Evolutionary conservation across 306 rosid species (phyloP).

Genomic region (Acacia confusa): DNA sequence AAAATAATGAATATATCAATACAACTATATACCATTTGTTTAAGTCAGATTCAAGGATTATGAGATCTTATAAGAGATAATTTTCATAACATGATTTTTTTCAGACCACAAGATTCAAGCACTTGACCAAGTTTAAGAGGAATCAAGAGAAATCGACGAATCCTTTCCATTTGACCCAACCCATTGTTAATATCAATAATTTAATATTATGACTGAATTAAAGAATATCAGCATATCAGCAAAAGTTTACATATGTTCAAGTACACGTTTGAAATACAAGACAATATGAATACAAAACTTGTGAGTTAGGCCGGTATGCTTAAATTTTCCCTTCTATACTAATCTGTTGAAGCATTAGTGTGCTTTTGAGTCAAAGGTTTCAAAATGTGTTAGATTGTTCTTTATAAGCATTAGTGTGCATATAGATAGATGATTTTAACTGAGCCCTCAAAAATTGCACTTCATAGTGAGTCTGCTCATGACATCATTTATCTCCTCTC

Average conservation of each 20-base stretch:
- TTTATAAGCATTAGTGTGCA: too few relatives aligned
- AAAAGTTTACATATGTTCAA: background rate
- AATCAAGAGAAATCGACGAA: too few relatives aligned
- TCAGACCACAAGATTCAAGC: background rate
- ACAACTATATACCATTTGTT: too few relatives aligned
- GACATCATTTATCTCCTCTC: slow-evolving; percentile 35
- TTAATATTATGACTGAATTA: background rate
- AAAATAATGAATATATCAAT: background rate
- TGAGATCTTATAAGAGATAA: too few relatives aligned
- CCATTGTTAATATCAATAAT: too few relatives aligned
- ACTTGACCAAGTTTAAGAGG: background rate
- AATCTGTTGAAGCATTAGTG: background rate
- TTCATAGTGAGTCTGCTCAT: slow-evolving; percentile 24
- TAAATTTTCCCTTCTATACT: slow-evolving; percentile 5
- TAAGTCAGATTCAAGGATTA: background rate
- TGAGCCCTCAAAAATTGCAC: background rate
- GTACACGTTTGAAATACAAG: slow-evolving; percentile 12
- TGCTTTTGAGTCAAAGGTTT: slow-evolving; percentile 13
- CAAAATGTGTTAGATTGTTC: slow-evolving; percentile 25
- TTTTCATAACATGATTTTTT: too few relatives aligned
- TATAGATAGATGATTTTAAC: background rate
- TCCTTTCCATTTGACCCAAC: background rate
- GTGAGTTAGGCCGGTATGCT: background rate
- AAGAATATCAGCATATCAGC: background rate
- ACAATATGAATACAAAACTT: background rate